These are phyloP conservation scores for Penicillium desertorum DNA, from an alignment of 495 filamentous ascomycete species.

Conservation along the genomic window DNA sequence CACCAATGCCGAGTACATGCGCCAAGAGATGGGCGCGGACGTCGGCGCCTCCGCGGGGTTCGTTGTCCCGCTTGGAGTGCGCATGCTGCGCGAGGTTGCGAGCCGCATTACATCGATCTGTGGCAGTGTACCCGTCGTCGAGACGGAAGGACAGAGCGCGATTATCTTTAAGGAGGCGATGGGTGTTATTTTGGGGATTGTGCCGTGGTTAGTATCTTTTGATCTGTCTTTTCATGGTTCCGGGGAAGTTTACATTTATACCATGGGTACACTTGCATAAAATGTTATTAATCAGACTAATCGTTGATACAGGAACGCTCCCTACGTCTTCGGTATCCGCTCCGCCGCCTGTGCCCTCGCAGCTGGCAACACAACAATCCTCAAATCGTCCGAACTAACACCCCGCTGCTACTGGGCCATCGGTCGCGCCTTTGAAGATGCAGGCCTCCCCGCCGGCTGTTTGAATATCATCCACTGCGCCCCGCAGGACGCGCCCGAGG, in stretches of 20 bases:
- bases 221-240: neutral
- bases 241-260: neutral
- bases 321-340: constrained; percentile 66
- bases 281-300: neutral
- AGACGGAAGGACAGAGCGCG: constrained; percentile 56
- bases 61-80: constrained; percentile 57
- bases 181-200: constrained; percentile 78
- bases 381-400: constrained; percentile 73
- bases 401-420: constrained; percentile 74
- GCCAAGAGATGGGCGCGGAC: constrained; percentile 68
- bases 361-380: constrained; percentile 73
- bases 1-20: constrained; percentile 62
- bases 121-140: constrained; percentile 62
- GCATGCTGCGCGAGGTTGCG: constrained; percentile 69
- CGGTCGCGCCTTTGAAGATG: constrained; percentile 64
- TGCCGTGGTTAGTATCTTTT: constrained; percentile 64
- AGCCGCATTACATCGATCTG: constrained; percentile 61
- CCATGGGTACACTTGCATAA: too few relatives aligned
- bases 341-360: constrained; percentile 73
- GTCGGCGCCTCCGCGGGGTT: constrained; percentile 50
- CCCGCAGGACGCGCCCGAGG: constrained; percentile 51
- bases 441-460: constrained; percentile 62
- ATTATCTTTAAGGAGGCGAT: constrained; percentile 76
- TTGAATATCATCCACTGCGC: constrained; percentile 55
- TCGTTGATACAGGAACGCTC: constrained; percentile 52